These are phyloP conservation scores for Amanita jacksonii DNA, from an alignment of 768 basidiomycete genomes.

Conservation along the genomic window DNA sequence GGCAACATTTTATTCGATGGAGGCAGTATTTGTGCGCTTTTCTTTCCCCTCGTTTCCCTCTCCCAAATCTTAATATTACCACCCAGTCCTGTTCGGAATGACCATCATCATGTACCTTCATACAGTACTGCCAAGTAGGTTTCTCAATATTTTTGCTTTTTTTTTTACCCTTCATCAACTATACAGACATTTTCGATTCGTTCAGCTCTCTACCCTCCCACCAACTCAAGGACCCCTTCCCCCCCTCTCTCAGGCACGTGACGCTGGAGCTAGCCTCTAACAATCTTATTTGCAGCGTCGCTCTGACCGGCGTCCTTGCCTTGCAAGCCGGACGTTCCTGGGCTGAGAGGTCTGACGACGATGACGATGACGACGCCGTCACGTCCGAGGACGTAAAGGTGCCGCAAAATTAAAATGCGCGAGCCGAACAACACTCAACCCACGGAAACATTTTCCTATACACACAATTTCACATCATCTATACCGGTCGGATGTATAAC, in stretches of 20 bases:
- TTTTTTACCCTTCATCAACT: slow-evolving; percentile 6
- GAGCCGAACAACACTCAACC: too few relatives aligned
- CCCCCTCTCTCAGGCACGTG: slow-evolving; percentile 46
- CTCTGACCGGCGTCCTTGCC: slow-evolving; percentile 76
- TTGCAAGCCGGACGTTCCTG: slow-evolving; percentile 81
- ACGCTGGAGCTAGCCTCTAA: slow-evolving; percentile 76
- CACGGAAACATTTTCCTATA: too few relatives aligned
- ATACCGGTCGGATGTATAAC: slow-evolving; percentile 10
- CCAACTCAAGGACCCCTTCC: slow-evolving; percentile 47
- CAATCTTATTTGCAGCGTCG: slow-evolving; percentile 81
- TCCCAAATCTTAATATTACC: neutral
- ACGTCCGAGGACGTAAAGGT: slow-evolving; percentile 18
- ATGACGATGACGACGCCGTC: slow-evolving; percentile 41
- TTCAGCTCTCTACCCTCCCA: slow-evolving; percentile 52
- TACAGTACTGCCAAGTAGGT: slow-evolving; percentile 74
- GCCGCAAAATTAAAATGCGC: slow-evolving; percentile 14
- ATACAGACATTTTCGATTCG: slow-evolving; percentile 44
- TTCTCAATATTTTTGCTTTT: neutral
- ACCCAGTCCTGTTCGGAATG: slow-evolving; percentile 63
- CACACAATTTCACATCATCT: slow-evolving; percentile 1
- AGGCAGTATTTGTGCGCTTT: slow-evolving; percentile 69
- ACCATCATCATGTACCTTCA: slow-evolving; percentile 65
- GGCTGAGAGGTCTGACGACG: slow-evolving; percentile 66
- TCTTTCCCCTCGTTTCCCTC: neutral
- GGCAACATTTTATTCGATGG: slow-evolving; percentile 90